Evolutionary conservation across 257 asterid species (phyloP).

Genomic region (Petrea volubilis): DNA sequence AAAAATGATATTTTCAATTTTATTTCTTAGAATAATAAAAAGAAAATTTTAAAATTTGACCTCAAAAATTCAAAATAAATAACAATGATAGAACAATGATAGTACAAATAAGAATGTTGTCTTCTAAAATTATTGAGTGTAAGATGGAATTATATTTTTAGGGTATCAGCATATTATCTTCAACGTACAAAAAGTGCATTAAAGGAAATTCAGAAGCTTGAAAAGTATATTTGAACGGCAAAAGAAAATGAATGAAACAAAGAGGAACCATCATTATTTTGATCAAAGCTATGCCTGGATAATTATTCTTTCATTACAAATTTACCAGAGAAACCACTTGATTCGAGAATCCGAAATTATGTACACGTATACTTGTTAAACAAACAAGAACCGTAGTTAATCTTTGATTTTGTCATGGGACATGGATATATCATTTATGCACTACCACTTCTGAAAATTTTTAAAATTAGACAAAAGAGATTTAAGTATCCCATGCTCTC

Average conservation of each 20-base stretch:
- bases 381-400: background rate
- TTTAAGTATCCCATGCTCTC: background rate
- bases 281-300: background rate
- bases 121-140: too few species aligned
- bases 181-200: background rate
- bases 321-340: background rate
- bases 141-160: too few species aligned
- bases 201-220: background rate
- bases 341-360: slow-evolving; percentile 6
- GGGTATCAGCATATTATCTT: background rate
- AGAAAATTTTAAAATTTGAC: too few species aligned
- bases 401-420: background rate
- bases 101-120: too few species aligned
- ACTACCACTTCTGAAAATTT: too few species aligned
- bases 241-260: background rate
- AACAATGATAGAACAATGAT: too few species aligned
- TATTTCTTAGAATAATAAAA: too few species aligned
- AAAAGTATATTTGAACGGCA: background rate
- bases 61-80: too few species aligned
- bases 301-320: background rate
- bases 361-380: background rate
- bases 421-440: background rate
- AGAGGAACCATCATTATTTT: background rate
- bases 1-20: too few species aligned
- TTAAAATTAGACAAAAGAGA: background rate